These are phyloP conservation scores for Fusarium secorum DNA, from an alignment of 2,329 filamentous ascomycete genomes.

Conservation along the genomic window DNA sequence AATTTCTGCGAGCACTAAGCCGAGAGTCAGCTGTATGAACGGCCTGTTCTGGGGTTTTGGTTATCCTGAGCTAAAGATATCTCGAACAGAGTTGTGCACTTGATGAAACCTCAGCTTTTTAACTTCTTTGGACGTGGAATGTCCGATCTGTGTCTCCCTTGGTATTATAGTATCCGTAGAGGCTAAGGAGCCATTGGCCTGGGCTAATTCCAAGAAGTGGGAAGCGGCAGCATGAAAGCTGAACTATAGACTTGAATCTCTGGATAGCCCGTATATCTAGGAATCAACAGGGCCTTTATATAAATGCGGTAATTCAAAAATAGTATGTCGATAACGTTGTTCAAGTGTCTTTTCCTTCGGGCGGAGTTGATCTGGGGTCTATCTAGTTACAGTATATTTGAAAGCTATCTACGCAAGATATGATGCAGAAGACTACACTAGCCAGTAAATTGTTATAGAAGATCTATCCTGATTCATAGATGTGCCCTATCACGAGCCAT, in stretches of 20 bases:
- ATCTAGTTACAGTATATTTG: not conserved
- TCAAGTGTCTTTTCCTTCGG: not conserved
- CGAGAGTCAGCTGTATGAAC: not conserved
- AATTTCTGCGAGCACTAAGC: conserved; percentile 32
- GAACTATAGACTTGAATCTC: not conserved
- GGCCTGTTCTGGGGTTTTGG: not conserved
- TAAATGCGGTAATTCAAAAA: not conserved
- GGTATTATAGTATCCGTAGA: not conserved
- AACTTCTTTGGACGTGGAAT: not conserved
- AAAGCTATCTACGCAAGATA: not conserved
- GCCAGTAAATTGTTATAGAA: too few relatives aligned
- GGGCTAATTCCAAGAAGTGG: too few relatives aligned
- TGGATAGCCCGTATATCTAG: not conserved
- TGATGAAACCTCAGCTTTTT: not conserved
- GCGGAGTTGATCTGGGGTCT: not conserved
- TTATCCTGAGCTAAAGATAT: too few relatives aligned
- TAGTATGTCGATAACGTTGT: too few relatives aligned
- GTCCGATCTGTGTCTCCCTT: not conserved
- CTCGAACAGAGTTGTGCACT: not conserved
- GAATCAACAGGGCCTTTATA: too few relatives aligned
- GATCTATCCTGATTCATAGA: not conserved
- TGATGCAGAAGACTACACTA: not conserved
- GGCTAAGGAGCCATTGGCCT: not conserved
- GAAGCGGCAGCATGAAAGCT: not conserved
- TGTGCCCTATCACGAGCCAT: not conserved